Conservation (phyloP, 225 moss, liverwort and hornwort species). For the Thuidium tamariscinum region DNA sequence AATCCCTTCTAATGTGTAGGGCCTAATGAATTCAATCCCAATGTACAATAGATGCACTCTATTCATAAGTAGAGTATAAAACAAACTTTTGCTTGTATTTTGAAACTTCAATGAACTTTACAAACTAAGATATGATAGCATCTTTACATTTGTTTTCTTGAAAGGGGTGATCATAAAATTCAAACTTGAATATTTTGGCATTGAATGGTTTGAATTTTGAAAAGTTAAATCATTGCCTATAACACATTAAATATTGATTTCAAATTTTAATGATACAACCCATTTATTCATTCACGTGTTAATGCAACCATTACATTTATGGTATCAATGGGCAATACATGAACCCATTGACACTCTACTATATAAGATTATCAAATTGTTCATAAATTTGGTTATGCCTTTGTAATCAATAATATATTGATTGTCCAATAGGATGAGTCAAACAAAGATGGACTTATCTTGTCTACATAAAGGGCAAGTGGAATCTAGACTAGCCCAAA, state of each 20-base stretch:
- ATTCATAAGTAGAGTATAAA: background rate
- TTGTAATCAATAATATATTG: background rate
- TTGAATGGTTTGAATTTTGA: background rate
- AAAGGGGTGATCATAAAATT: background rate
- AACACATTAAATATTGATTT: background rate
- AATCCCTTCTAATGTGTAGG: no score
- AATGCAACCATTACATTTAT: background rate
- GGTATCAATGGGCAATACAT: background rate
- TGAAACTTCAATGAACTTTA: background rate
- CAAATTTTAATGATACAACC: background rate
- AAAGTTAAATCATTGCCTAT: background rate
- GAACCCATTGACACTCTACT: background rate
- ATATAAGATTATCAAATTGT: background rate
- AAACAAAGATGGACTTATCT: background rate
- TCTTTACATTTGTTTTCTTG: rapidly evolving
- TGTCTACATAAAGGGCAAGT: no score
- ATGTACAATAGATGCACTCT: no score
- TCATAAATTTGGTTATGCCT: rapidly evolving
- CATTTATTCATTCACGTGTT: background rate
- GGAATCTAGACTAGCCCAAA: no score
- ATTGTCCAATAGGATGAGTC: rapidly evolving
- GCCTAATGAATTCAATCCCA: no score
- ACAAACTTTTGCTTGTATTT: background rate
- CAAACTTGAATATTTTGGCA: background rate
- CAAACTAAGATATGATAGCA: background rate